phyloP scores from a whole-genome alignment of 106 monocot species.

The Vanilla planifolia region DNA sequence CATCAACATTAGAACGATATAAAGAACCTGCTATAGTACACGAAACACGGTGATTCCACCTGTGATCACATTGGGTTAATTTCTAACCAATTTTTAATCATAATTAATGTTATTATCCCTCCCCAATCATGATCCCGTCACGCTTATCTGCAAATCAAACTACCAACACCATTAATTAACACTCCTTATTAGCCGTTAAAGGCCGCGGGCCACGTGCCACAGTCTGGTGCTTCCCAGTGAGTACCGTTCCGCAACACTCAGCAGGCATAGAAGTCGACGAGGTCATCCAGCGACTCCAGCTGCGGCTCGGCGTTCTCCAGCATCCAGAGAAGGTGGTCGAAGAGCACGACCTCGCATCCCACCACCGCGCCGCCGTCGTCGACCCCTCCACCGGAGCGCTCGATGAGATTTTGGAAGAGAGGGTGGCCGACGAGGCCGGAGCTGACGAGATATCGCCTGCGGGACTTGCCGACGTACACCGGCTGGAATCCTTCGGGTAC shows the following conservation, averaged over 20 bases:
- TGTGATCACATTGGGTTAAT: constrained; percentile 1
- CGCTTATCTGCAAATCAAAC: background rate
- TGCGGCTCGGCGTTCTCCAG: constrained; percentile 55
- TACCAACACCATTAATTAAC: background rate
- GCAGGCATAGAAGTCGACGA: constrained; percentile 61
- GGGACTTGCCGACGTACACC: constrained; percentile 59
- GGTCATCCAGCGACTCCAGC: constrained; percentile 48
- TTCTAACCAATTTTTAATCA: background rate
- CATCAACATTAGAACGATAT: background rate
- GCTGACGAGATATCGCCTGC: constrained; percentile 47
- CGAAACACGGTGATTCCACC: background rate
- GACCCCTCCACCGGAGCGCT: constrained; percentile 20
- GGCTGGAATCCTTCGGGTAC: constrained; percentile 30
- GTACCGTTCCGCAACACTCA: background rate
- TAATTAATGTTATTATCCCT: background rate
- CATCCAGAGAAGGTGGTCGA: constrained; percentile 76
- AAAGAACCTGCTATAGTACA: background rate
- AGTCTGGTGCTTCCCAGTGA: background rate
- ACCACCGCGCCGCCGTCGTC: constrained; percentile 19
- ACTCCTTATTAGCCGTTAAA: background rate
- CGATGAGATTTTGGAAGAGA: constrained; percentile 36
- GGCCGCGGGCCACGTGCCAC: too few relatives aligned
- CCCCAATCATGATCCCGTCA: background rate
- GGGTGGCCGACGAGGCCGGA: constrained; percentile 32
- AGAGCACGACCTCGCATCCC: constrained; percentile 61